Evolutionary conservation across 2,329 filamentous ascomycete species (phyloP), one percentile per base, ranked within the genome.

Genomic region (Pyrenophora graminea): DNA sequence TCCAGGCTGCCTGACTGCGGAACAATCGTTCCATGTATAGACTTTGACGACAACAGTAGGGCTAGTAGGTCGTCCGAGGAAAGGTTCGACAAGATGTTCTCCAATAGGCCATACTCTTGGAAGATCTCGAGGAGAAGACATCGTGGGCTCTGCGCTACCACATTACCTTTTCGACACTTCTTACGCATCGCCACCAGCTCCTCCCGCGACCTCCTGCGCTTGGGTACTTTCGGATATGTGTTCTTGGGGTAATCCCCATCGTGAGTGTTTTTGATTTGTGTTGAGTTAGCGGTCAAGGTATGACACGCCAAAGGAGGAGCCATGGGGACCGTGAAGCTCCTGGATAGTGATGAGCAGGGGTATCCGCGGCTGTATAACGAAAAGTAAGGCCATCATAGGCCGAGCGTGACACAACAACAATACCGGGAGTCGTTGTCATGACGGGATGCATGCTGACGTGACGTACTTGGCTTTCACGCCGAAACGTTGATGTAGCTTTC

Each of bases 81-180:
- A 10, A 72, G 49, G 30, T 60, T 56, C 2, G 63, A 59, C 12
- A 61, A 48, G 31, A 71, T 59, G 10, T 52, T 49, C 15, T 62
- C 54, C 23, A 72, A 51, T n/a, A 71, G 44, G 8, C 64, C 66
- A 30, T 72, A 72, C 39, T 71, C 62, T 9, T 54, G 49, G 7
- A 71, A 43, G 19, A 64, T 45, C 9, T 44, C 46, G 12, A 64
- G 36, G 1, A 71, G 48, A 5, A 39, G 58, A 52, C 64, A 66
- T 31, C 23, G 15, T 18, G 43, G 23, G 10, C 15, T 15, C n/a
- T 41, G 4, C 17, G 10, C 41, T 4, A 19, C 36, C 34, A 21
- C 21, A 8, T 17, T 17, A 7, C 42, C 33, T 30, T 36, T 37
- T 15, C 18, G 41, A n/a, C 25, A 45, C 33, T 62, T 63, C 30